A percentile compares a stretch with the other conserved stretches of the same genome.
phyloP scores from a whole-genome alignment of 2,329 filamentous ascomycete species.

The Microsporum audouinii region DNA sequence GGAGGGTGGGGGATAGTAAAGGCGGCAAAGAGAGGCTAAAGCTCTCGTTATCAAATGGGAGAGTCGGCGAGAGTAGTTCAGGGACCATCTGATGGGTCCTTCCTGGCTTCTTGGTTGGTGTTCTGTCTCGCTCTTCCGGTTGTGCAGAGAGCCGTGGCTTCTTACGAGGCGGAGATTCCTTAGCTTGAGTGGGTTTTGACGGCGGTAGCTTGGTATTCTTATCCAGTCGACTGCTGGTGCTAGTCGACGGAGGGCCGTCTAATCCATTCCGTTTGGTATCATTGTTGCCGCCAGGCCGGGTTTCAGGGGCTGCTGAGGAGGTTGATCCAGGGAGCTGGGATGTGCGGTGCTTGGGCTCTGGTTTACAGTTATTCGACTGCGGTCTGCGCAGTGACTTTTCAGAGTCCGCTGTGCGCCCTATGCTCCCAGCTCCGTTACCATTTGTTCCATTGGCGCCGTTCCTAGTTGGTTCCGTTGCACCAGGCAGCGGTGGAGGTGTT shows the following conservation, averaged over 20 bases:
- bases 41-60: slow-evolving; percentile 25
- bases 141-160: slow-evolving; percentile 28
- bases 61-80: slow-evolving; percentile 33
- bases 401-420: not conserved
- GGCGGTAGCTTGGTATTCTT: not conserved
- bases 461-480: not conserved
- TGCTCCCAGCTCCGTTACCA: not conserved
- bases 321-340: slow-evolving; percentile 10
- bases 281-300: not conserved
- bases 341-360: slow-evolving; percentile 16
- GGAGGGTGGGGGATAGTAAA: slow-evolving; percentile 48
- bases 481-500: slow-evolving; percentile 7
- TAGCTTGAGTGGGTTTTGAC: not conserved
- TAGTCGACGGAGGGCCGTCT: not conserved
- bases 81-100: slow-evolving; percentile 21
- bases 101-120: slow-evolving; percentile 17
- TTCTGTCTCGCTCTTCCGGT: slow-evolving; percentile 2
- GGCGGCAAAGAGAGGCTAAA: slow-evolving; percentile 35
- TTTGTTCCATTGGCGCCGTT: not conserved
- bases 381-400: not conserved
- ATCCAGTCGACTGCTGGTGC: not conserved
- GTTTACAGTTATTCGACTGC: not conserved
- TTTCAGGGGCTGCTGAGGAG: not conserved
- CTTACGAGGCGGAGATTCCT: slow-evolving; percentile 23
- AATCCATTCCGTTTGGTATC: not conserved